Evolutionary conservation across 345 rosid species (phyloP).

Genomic region (Sisymbrium altissimum): DNA sequence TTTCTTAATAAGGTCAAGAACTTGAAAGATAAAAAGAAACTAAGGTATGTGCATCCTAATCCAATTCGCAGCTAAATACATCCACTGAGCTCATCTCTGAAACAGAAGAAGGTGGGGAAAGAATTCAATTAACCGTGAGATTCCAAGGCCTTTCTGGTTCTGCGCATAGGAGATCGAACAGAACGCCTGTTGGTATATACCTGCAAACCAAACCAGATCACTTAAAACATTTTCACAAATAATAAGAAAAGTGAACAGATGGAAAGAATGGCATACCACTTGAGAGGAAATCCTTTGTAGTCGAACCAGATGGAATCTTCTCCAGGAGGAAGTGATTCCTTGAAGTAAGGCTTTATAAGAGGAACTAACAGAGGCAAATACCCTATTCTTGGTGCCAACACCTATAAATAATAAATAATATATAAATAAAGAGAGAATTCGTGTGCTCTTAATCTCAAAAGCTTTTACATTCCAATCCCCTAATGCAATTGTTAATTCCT

Average conservation of each 20-base stretch:
- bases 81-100: not conserved
- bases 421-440: not conserved
- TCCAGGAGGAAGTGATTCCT: constrained; percentile 82
- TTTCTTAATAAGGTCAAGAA: not conserved
- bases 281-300: constrained; percentile 82
- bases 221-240: too few relatives aligned
- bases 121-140: too few relatives aligned
- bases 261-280: constrained; percentile 66
- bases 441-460: not conserved
- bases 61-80: not conserved
- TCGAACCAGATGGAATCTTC: constrained; percentile 89
- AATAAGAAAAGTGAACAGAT: too few relatives aligned
- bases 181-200: constrained; percentile 91
- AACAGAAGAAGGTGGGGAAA: not conserved
- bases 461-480: not conserved
- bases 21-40: not conserved
- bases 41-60: not conserved
- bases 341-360: constrained; percentile 71
- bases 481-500: not conserved
- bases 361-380: constrained; percentile 71
- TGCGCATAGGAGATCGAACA: constrained; percentile 82
- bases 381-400: constrained; percentile 80
- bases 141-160: constrained; percentile 97
- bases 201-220: constrained; percentile 45
- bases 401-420: constrained; percentile 33